phyloP scores from a whole-genome alignment of 2,329 filamentous ascomycete species.

The Fusarium sp. region DNA sequence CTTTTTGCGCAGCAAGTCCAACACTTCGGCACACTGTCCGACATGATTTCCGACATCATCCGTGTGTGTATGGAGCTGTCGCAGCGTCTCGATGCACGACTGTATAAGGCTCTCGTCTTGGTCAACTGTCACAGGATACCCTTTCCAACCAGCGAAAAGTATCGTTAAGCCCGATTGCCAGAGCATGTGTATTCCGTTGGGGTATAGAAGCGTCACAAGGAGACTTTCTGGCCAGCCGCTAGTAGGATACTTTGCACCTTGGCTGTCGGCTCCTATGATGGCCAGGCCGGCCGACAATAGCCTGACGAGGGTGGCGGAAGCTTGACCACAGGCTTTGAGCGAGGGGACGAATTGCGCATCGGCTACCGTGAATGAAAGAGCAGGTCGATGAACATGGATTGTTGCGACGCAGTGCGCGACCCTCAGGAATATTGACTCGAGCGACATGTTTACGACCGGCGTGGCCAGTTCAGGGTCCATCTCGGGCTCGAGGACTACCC shows the following conservation, averaged over 20 bases:
- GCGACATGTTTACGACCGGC: not conserved
- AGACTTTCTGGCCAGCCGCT: not conserved
- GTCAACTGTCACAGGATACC: constrained; percentile 13
- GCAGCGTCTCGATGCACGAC: constrained; percentile 26
- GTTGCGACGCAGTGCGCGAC: constrained; percentile 34
- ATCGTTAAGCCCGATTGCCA: constrained; percentile 43
- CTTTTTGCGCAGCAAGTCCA: constrained; percentile 34
- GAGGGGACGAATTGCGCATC: constrained; percentile 35
- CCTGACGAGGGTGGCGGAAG: constrained; percentile 13
- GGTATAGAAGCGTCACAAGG: constrained; percentile 31
- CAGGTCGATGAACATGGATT: constrained; percentile 41
- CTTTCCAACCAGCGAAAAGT: constrained; percentile 40
- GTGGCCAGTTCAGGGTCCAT: constrained; percentile 6
- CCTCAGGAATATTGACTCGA: constrained; percentile 25
- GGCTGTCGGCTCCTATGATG: not conserved
- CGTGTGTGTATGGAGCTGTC: constrained; percentile 9
- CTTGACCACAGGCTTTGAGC: constrained; percentile 24
- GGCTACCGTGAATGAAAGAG: constrained; percentile 37
- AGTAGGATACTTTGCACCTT: not conserved
- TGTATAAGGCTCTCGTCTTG: constrained; percentile 27
- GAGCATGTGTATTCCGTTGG: constrained; percentile 42
- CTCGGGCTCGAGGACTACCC: constrained; percentile 9
- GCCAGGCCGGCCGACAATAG: not conserved
- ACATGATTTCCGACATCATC: constrained; percentile 27
- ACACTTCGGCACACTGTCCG: constrained; percentile 34